These are phyloP conservation scores for Keqinozyma sinolaborantium DNA, from an alignment of 1,139 yeast genomes.

Conservation along the genomic window DNA sequence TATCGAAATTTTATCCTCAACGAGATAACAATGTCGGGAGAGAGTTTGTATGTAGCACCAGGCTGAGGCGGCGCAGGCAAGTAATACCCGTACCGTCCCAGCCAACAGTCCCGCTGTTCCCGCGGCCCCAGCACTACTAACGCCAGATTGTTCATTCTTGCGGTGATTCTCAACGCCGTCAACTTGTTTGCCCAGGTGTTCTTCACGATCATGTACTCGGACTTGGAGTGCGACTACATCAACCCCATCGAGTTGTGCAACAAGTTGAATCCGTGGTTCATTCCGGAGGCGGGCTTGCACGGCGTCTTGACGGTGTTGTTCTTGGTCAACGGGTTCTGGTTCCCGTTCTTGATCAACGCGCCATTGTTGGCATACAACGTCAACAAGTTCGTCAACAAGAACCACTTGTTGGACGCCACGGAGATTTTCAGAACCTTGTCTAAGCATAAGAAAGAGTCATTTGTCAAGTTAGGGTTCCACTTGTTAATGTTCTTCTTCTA, in stretches of 20 bases:
- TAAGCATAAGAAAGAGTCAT: constrained; percentile 89
- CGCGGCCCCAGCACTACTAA: no score
- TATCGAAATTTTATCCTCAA: constrained; percentile 8
- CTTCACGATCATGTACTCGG: constrained; percentile 90
- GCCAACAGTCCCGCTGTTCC: no score
- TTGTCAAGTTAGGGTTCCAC: constrained; percentile 88
- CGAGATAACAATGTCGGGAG: constrained; percentile 20
- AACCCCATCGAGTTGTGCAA: constrained; percentile 96
- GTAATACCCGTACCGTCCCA: no score
- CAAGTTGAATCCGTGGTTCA: constrained; percentile 81
- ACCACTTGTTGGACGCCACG: constrained; percentile 92
- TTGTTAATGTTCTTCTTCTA: constrained; percentile 91
- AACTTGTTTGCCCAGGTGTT: constrained; percentile 89
- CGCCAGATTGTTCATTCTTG: constrained; percentile 74
- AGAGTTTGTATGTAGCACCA: constrained; percentile 25
- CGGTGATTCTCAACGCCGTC: constrained; percentile 82
- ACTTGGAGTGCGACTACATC: constrained; percentile 91
- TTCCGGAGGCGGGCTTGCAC: constrained; percentile 89
- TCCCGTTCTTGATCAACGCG: constrained; percentile 77
- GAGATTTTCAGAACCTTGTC: constrained; percentile 94
- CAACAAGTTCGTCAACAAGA: constrained; percentile 69
- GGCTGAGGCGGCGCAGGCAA: neutral
- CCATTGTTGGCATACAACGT: constrained; percentile 84
- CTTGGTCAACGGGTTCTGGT: constrained; percentile 90
- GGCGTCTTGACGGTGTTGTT: constrained; percentile 69